Evolutionary conservation across 140 eudicot species (phyloP).

Genomic region (Cichorium intybus): DNA sequence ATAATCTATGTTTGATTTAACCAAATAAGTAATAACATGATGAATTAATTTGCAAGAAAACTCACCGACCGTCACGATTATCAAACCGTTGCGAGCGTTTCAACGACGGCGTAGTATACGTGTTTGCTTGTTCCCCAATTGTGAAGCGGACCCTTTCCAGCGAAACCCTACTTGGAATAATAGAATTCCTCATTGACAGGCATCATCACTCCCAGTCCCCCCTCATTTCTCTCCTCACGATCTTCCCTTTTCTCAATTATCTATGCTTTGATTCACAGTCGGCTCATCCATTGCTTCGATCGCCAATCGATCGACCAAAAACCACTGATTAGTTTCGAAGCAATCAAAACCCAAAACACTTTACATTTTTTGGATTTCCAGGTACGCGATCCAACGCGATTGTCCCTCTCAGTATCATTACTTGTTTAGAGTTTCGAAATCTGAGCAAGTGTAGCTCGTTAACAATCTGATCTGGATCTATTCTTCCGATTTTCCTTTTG

Average conservation of each 20-base stretch:
- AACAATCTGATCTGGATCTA: constrained; percentile 28
- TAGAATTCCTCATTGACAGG: not conserved
- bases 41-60: not conserved
- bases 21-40: no score
- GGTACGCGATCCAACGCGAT: constrained; percentile 33
- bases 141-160: constrained; percentile 10
- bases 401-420: not conserved
- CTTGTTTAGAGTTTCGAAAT: not conserved
- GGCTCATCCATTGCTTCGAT: constrained; percentile 8
- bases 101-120: constrained; percentile 21
- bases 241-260: constrained; percentile 17
- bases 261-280: not conserved
- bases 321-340: constrained; percentile 16
- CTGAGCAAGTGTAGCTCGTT: not conserved
- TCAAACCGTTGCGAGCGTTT: constrained; percentile 13
- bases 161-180: constrained; percentile 21
- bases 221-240: constrained; percentile 7
- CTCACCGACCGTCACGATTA: not conserved
- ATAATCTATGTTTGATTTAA: no score
- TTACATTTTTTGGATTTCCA: constrained; percentile 2
- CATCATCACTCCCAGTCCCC: not conserved
- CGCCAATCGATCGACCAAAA: constrained; percentile 9
- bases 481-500: not conserved
- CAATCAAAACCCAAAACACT: constrained; percentile 21
- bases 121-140: not conserved